Evolutionary conservation across 2,329 filamentous ascomycete species (phyloP).

Genomic region (Aspergillus sp.): DNA sequence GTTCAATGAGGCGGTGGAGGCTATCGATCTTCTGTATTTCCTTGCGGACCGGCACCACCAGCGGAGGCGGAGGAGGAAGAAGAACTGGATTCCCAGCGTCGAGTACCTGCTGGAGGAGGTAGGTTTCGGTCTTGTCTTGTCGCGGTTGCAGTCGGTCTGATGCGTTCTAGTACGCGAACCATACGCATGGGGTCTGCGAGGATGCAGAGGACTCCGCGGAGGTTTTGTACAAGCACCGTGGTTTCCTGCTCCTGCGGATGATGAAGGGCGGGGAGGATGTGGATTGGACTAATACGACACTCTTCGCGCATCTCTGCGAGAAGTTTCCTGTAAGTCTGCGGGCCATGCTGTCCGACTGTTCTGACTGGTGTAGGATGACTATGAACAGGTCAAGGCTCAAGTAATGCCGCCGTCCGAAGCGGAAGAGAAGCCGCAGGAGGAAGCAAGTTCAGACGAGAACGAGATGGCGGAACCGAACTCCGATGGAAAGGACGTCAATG

Average conservation of each 20-base stretch:
- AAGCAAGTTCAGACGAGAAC: conserved; percentile 10
- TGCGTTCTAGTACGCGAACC: conserved; percentile 29
- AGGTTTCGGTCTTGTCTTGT: conserved; percentile 6
- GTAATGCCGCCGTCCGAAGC: conserved; percentile 13
- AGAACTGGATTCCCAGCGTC: conserved; percentile 26
- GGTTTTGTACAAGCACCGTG: conserved; percentile 36
- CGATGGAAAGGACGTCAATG: conserved; percentile 11
- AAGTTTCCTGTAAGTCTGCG: conserved; percentile 30
- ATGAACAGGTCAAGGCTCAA: conserved; percentile 19
- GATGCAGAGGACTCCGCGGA: conserved; percentile 39
- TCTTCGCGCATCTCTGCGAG: conserved; percentile 36
- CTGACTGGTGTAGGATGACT: conserved; percentile 20
- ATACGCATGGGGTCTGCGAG: conserved; percentile 34
- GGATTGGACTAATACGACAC: conserved; percentile 35
- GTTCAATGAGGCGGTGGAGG: conserved; percentile 49
- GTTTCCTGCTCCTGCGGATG: conserved; percentile 40
- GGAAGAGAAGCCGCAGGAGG: conserved; percentile 1
- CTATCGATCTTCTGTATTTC: conserved; percentile 52
- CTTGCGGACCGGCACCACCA: conserved; percentile 48
- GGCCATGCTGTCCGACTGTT: not conserved
- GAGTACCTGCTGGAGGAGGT: conserved; percentile 35
- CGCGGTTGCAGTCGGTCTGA: conserved; percentile 4
- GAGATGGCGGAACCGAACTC: conserved; percentile 11
- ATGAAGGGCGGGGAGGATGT: conserved; percentile 36
- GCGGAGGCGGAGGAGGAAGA: conserved; percentile 25